A percentile compares a stretch with the other conserved stretches of the same genome.
Conservation (phyloP, 176 grass and related monocot genomes). For the Triticum monococcum region DNA sequence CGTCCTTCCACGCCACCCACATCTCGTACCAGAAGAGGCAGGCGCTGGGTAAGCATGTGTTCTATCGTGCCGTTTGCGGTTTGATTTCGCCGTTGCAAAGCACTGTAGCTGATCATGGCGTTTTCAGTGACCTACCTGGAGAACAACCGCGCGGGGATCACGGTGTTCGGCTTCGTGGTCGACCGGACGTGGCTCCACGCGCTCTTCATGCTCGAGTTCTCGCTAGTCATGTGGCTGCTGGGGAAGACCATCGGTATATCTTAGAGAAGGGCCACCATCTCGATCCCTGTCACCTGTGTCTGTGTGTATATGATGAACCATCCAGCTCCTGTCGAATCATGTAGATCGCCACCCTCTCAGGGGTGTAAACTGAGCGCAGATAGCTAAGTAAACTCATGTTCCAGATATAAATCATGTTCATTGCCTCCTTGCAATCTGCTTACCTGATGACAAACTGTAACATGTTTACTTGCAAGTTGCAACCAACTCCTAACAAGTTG, state of each 20-base stretch:
- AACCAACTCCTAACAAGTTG: neutral
- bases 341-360: slow-evolving; percentile 2
- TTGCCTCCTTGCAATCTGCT: neutral
- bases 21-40: slow-evolving; percentile 88
- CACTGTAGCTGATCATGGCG: slow-evolving; percentile 35
- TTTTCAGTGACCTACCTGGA: slow-evolving; percentile 96
- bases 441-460: neutral
- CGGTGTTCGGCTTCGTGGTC: slow-evolving; percentile 75
- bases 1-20: slow-evolving; percentile 39
- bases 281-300: neutral
- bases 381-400: neutral
- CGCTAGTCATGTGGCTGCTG: slow-evolving; percentile 84
- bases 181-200: slow-evolving; percentile 89
- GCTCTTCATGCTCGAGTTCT: slow-evolving; percentile 86
- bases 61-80: neutral
- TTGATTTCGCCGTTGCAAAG: neutral
- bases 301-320: slow-evolving; percentile 14
- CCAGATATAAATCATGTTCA: neutral
- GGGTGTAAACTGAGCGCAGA: neutral
- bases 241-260: slow-evolving; percentile 84
- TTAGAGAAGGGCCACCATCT: neutral
- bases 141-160: slow-evolving; percentile 87
- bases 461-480: neutral
- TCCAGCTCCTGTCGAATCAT: neutral
- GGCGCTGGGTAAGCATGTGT: slow-evolving; percentile 53